Evolutionary conservation across 306 rosid species (phyloP).

Genomic region (Biancaea sappan): DNA sequence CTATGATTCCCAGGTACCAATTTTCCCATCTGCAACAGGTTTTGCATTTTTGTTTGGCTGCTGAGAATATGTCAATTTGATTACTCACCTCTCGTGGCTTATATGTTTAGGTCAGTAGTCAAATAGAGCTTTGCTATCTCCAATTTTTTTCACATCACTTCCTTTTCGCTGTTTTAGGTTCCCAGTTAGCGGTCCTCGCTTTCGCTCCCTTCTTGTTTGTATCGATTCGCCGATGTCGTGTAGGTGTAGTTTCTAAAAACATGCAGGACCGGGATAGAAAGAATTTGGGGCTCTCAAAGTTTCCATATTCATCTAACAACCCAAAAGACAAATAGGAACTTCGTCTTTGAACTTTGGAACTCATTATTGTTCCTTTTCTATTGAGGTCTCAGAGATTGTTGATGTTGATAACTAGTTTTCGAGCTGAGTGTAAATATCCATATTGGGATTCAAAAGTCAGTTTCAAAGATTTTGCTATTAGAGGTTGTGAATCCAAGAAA

Average conservation of each 20-base stretch:
- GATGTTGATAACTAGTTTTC: background rate
- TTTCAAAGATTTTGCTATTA: background rate
- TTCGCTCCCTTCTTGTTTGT: conserved; percentile 47
- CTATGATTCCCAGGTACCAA: conserved; percentile 15
- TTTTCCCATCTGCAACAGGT: background rate
- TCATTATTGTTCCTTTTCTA: background rate
- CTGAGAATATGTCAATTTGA: conserved; percentile 7
- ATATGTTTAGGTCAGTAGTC: background rate
- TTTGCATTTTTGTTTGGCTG: conserved; percentile 18
- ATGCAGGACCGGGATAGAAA: background rate
- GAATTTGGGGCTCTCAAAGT: background rate
- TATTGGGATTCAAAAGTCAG: background rate
- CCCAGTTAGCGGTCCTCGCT: conserved; percentile 27
- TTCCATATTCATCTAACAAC: background rate
- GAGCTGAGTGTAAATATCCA: background rate
- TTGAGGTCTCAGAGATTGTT: background rate
- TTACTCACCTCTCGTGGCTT: background rate
- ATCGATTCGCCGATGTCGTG: background rate
- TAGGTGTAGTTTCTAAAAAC: background rate
- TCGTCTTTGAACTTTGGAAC: no score
- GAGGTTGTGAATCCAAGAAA: background rate
- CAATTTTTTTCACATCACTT: background rate
- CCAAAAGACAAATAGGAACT: background rate
- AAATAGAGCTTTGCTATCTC: background rate
- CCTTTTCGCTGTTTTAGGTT: conserved; percentile 27